phyloP scores from a whole-genome alignment of 768 basidiomycete species.

The Podaxis carcinomalis region DNA sequence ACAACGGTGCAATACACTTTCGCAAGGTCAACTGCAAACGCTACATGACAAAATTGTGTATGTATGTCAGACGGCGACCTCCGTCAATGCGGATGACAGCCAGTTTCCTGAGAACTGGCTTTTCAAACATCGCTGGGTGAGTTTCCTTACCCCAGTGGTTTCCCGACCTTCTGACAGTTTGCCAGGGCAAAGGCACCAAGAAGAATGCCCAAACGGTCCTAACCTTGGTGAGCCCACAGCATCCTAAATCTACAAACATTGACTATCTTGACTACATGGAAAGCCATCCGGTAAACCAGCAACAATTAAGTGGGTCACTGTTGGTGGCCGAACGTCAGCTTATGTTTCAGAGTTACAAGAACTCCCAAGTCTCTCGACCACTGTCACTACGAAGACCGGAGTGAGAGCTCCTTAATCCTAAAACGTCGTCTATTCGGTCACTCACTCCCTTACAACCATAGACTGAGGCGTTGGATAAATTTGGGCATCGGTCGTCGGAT shows the following conservation, averaged over 20 bases:
- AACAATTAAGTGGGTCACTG: slow-evolving; percentile 69
- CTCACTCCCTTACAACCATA: neutral
- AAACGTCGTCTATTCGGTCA: neutral
- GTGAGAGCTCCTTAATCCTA: neutral
- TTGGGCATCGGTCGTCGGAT: neutral
- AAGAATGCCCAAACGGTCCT: slow-evolving; percentile 32
- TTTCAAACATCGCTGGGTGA: slow-evolving; percentile 67
- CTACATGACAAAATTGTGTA: slow-evolving; percentile 50
- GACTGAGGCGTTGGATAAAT: neutral
- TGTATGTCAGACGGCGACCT: slow-evolving; percentile 59
- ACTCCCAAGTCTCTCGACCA: slow-evolving; percentile 14
- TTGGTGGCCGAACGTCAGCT: slow-evolving; percentile 76
- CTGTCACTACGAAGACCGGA: neutral
- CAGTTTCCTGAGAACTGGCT: slow-evolving; percentile 69
- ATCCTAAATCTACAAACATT: neutral
- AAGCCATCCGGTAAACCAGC: slow-evolving; percentile 69
- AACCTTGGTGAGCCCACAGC: slow-evolving; percentile 35
- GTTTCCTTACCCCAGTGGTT: slow-evolving; percentile 8
- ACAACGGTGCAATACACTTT: slow-evolving; percentile 54
- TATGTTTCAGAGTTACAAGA: slow-evolving; percentile 62
- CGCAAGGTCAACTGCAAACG: slow-evolving; percentile 39
- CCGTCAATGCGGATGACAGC: slow-evolving; percentile 63
- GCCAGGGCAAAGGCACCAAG: slow-evolving; percentile 59
- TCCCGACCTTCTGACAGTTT: slow-evolving; percentile 12
- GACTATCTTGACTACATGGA: neutral